These are phyloP conservation scores for Raffaelea ambrosiae DNA, from an alignment of 2,329 filamentous ascomycete genomes.

Conservation along the genomic window DNA sequence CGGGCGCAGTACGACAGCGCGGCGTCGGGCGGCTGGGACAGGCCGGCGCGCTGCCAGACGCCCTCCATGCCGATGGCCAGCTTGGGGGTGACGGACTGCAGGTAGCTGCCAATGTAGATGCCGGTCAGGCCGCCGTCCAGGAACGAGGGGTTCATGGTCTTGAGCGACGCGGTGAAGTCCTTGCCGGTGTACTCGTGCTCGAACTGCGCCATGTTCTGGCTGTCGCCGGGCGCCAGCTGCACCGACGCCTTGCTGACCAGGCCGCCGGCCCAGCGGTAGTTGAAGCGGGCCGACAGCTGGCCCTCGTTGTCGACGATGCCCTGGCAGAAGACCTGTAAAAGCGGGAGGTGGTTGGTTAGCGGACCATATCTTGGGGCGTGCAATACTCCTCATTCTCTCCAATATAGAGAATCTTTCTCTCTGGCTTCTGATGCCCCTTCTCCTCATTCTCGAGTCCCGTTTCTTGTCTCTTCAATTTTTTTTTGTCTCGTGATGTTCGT, in stretches of 20 bases:
- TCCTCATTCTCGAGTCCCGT: too few species aligned
- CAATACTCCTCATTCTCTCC: too few species aligned
- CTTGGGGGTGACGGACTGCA: slow-evolving; percentile 83
- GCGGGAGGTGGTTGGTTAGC: neutral
- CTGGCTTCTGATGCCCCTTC: too few species aligned
- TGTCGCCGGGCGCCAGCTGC: slow-evolving; percentile 68
- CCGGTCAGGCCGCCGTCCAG: slow-evolving; percentile 89
- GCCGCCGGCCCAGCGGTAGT: slow-evolving; percentile 73
- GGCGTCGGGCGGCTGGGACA: slow-evolving; percentile 83
- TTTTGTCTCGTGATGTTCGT: too few species aligned
- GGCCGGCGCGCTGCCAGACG: slow-evolving; percentile 82
- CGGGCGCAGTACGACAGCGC: slow-evolving; percentile 81
- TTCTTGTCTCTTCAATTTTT: too few species aligned
- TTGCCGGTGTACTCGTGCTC: slow-evolving; percentile 92
- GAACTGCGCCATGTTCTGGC: slow-evolving; percentile 82
- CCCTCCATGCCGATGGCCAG: slow-evolving; percentile 85
- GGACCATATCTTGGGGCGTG: too few species aligned
- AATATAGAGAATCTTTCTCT: too few species aligned
- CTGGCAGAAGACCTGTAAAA: slow-evolving; percentile 77
- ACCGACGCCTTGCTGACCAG: slow-evolving; percentile 82
- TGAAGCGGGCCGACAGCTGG: slow-evolving; percentile 78
- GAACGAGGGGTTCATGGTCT: slow-evolving; percentile 90
- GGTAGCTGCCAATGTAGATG: slow-evolving; percentile 91
- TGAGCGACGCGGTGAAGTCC: slow-evolving; percentile 89
- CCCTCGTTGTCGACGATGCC: slow-evolving; percentile 92